Evolutionary conservation across 1,139 yeast species (phyloP).

Genomic region (Saccharomycopsis hybrid): DNA sequence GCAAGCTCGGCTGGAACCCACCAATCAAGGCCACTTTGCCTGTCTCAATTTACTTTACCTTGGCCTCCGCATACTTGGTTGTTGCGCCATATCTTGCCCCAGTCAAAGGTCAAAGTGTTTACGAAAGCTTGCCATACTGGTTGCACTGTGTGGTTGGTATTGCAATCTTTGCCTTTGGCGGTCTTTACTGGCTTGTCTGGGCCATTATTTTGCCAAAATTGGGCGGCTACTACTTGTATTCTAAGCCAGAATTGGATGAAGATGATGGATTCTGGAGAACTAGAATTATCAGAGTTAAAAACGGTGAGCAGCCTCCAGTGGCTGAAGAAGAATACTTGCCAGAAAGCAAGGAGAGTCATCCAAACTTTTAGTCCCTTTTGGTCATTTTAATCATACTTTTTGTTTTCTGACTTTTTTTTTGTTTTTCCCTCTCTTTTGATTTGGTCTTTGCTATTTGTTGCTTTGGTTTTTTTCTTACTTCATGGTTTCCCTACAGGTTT

Average conservation of each 20-base stretch:
- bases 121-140: conserved; percentile 65
- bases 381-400: too few species aligned
- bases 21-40: conserved; percentile 65
- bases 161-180: conserved; percentile 71
- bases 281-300: conserved; percentile 39
- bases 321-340: too few species aligned
- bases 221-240: conserved; percentile 53
- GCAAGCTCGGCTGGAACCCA: conserved; percentile 61
- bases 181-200: conserved; percentile 67
- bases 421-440: too few species aligned
- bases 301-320: not conserved
- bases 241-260: conserved; percentile 56
- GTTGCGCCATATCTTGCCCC: conserved; percentile 85
- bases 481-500: too few species aligned
- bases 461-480: too few species aligned
- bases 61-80: conserved; percentile 64
- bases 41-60: conserved; percentile 55
- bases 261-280: conserved; percentile 73
- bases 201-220: conserved; percentile 50
- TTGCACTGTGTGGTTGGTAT: conserved; percentile 79
- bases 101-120: conserved; percentile 55
- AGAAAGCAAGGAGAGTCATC: too few species aligned
- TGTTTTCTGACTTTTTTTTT: too few species aligned
- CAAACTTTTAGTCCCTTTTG: too few species aligned
- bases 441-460: too few species aligned